Percentiles rank a stretch among this genome's conserved stretches.
Evolutionary conservation across 495 filamentous ascomycete species (phyloP).

Genomic region (Platismatia glauca): DNA sequence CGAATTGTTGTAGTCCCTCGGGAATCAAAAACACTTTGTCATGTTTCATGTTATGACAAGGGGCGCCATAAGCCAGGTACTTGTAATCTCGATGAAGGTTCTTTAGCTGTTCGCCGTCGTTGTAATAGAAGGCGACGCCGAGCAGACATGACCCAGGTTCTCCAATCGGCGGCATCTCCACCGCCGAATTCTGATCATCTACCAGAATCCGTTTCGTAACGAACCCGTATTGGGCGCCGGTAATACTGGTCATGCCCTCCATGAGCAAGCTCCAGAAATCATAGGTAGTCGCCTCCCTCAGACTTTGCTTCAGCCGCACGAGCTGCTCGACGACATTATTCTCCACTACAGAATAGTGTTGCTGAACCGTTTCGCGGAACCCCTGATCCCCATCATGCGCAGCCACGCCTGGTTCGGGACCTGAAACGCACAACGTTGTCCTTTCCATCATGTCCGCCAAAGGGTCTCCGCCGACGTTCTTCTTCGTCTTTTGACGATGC

Average conservation of each 20-base stretch:
- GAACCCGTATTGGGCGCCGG: constrained; percentile 62
- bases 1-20: constrained; percentile 49
- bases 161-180: constrained; percentile 51
- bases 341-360: constrained; percentile 45
- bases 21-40: constrained; percentile 68
- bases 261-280: constrained; percentile 61
- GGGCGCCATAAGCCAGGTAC: constrained; percentile 57
- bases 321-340: constrained; percentile 55
- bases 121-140: constrained; percentile 60
- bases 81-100: constrained; percentile 49
- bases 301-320: constrained; percentile 51
- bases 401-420: constrained; percentile 31
- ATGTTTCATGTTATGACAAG: constrained; percentile 60
- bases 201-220: constrained; percentile 56
- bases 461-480: constrained; percentile 7
- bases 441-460: constrained; percentile 24
- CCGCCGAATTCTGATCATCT: constrained; percentile 43
- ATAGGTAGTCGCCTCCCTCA: constrained; percentile 46
- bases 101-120: constrained; percentile 49
- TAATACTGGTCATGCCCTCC: constrained; percentile 56
- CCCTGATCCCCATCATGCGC: constrained; percentile 42
- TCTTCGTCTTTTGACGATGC: constrained; percentile 15
- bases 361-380: constrained; percentile 38
- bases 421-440: constrained; percentile 38
- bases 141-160: constrained; percentile 54